These are phyloP conservation scores for Hypoxylon crocopeplum DNA, from an alignment of 495 filamentous ascomycete species.

Conservation along the genomic window DNA sequence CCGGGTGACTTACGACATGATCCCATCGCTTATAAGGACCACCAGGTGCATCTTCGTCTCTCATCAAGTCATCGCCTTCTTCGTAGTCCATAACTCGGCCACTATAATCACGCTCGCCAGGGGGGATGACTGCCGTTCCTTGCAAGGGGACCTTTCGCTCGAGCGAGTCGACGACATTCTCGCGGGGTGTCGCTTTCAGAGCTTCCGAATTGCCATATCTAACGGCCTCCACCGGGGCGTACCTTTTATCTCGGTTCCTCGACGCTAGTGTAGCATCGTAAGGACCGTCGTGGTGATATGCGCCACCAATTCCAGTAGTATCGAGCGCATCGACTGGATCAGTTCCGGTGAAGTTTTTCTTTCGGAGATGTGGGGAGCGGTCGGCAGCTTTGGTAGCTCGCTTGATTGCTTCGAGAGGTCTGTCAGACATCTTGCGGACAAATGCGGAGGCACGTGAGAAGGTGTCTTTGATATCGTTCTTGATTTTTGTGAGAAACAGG, in stretches of 20 bases:
- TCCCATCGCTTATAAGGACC: constrained; percentile 72
- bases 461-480: neutral
- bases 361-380: constrained; percentile 65
- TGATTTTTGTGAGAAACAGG: neutral
- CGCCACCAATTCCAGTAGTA: constrained; percentile 55
- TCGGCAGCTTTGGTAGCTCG: constrained; percentile 66
- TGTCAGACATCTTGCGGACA: constrained; percentile 65
- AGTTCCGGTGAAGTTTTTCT: constrained; percentile 68
- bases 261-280: constrained; percentile 83
- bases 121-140: constrained; percentile 78
- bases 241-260: constrained; percentile 67
- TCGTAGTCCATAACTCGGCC: constrained; percentile 79
- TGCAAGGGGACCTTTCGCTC: constrained; percentile 81
- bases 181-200: constrained; percentile 79
- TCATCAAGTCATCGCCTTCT: constrained; percentile 86
- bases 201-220: constrained; percentile 75
- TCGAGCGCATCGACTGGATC: constrained; percentile 88
- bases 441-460: neutral
- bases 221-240: constrained; percentile 80
- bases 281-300: constrained; percentile 91
- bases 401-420: constrained; percentile 67
- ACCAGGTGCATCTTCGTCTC: constrained; percentile 65
- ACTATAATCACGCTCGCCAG: constrained; percentile 68
- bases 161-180: constrained; percentile 79
- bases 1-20: constrained; percentile 65